Evolutionary conservation across 495 filamentous ascomycete species (phyloP).

Genomic region (Bacidia gigantensis): DNA sequence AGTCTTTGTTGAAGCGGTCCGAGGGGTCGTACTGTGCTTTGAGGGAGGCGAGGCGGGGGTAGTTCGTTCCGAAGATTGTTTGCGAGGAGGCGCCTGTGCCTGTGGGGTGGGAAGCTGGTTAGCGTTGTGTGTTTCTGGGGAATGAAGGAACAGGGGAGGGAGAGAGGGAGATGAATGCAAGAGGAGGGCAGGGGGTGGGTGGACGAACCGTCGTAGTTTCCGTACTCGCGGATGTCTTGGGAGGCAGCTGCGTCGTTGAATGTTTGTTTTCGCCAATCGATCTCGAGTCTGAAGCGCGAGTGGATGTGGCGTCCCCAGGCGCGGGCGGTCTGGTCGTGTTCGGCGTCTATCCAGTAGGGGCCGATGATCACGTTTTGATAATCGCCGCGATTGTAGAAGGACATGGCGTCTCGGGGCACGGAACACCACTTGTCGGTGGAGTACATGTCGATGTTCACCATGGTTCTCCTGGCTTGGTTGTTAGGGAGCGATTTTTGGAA

Average conservation of each 20-base stretch:
- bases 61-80: constrained; percentile 34
- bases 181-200: neutral
- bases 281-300: constrained; percentile 10
- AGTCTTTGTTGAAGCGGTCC: constrained; percentile 29
- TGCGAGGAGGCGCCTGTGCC: neutral
- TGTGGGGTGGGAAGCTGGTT: neutral
- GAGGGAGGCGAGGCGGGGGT: constrained; percentile 23
- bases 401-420: constrained; percentile 13
- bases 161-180: neutral
- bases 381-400: constrained; percentile 21
- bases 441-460: constrained; percentile 19
- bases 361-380: constrained; percentile 13
- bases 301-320: constrained; percentile 16
- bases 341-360: constrained; percentile 12
- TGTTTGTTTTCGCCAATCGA: constrained; percentile 8
- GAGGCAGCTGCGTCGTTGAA: neutral
- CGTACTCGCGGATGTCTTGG: constrained; percentile 9
- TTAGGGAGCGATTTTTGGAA: constrained; percentile 13
- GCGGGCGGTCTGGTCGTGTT: constrained; percentile 21
- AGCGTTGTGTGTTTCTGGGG: neutral
- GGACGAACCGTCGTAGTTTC: constrained; percentile 8
- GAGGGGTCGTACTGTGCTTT: constrained; percentile 40
- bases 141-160: neutral
- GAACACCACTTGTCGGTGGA: constrained; percentile 5
- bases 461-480: neutral